Base-by-base conservation (phyloP, 2,329 filamentous ascomycete species). In the Neurospora sp. region DNA sequence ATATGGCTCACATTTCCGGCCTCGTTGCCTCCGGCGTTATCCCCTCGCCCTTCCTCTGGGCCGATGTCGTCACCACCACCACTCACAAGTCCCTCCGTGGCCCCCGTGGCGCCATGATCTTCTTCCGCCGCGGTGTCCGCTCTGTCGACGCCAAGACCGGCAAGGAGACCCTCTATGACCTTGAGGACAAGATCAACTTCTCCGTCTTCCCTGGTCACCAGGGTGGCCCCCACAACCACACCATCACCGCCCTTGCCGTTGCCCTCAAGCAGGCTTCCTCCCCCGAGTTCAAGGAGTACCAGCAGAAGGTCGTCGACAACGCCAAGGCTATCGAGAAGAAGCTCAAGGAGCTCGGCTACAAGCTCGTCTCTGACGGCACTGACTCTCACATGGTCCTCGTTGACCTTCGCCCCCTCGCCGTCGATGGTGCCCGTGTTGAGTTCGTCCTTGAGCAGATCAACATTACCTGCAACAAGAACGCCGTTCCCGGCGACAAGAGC, bases 391-490 rank as follows among this genome's bases (percentile, higher is more conserved):
- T 99, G 86, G 94, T 99, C 67, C 90, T 99, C 70, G 83, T 99
- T 72, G 96, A 99, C 82, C 89, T 99, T 74, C 94, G 96, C 80
- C 89, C 93, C 78, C 88, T 92, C 79, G 86, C 84, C 73, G 89
- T 99, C 19, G 96, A 99, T 77, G 96, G 96, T 77, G 96, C 96
- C 70, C 93, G 96, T 81, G 92, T 98, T 57, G 96, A 99, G 87
- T 91, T 92, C 72, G 91, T 99, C 71, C 90, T 99, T 23, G 96
- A 99, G 86, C 92, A 96, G 81, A 96, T 97, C 83, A 97, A 97
- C 86, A 97, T 99, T 81, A 94, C 96, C 73, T 97, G 93, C 88
- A 99, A 99, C 90, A 99, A 99, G 90, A 99, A 99, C 89, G 91
- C 92, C 72, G 96, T 97, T 71, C 96, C 96, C 52, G 96, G 96